Evolutionary conservation across 1,284 basidiomycete species (phyloP).

Genomic region (Schizophyllum commune): DNA sequence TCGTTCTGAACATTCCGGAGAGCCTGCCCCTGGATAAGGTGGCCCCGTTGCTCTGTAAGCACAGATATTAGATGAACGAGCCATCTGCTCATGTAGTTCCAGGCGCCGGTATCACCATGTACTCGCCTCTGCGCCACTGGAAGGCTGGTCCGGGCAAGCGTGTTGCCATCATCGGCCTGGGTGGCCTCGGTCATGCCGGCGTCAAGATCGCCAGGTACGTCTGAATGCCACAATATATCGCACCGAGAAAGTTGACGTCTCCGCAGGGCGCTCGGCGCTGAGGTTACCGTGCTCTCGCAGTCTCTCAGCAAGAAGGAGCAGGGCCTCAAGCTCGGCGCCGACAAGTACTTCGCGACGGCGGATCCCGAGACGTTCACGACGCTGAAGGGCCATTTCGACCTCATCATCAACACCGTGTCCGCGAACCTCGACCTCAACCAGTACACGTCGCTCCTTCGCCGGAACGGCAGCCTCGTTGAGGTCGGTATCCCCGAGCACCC

Average conservation of each 20-base stretch:
- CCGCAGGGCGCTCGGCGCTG: conserved; percentile 3
- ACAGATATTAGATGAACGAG: background rate
- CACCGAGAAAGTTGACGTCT: background rate
- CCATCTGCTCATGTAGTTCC: background rate
- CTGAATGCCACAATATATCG: background rate
- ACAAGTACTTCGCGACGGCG: conserved; percentile 3
- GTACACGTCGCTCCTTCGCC: conserved; percentile 3
- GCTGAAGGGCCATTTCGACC: conserved; percentile 1
- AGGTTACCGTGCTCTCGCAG: conserved; percentile 8
- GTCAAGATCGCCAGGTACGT: conserved; percentile 6
- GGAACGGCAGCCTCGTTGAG: conserved; percentile 3
- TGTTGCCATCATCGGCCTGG: conserved; percentile 4
- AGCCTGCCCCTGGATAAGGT: conserved; percentile 2
- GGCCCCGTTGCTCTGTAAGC: conserved; percentile 3
- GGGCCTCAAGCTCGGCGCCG: conserved; percentile 5
- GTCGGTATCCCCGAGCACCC: conserved; percentile 4
- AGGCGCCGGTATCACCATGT: conserved; percentile 4
- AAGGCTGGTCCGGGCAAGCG: conserved; percentile 1
- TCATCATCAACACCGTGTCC: conserved; percentile 8
- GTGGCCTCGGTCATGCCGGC: conserved; percentile 5
- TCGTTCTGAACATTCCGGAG: conserved; percentile 4
- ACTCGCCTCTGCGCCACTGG: conserved; percentile 5
- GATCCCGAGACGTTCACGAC: background rate
- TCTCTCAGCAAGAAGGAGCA: conserved; percentile 6
- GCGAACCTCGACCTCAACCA: conserved; percentile 1